Conservation (phyloP, 345 rosid genomes). For the Citropsis articulata region DNA sequence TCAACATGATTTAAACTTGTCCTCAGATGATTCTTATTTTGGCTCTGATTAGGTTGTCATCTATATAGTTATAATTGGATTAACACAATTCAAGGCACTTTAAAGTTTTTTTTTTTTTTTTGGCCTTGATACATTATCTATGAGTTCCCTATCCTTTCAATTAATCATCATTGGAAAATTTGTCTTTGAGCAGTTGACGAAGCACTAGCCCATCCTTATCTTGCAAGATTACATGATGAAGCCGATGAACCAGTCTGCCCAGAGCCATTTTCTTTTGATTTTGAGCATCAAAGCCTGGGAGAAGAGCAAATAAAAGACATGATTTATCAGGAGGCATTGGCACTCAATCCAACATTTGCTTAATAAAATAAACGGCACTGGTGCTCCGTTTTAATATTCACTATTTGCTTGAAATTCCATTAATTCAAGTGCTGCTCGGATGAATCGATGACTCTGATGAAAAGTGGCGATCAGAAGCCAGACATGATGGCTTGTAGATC, state of each 20-base stretch:
- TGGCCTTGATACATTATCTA: neutral
- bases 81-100: neutral
- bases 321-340: constrained; percentile 74
- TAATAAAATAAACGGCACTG: constrained; percentile 18
- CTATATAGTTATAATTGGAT: no score
- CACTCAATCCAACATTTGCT: constrained; percentile 70
- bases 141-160: neutral
- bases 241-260: constrained; percentile 88
- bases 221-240: constrained; percentile 72
- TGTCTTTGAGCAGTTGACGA: constrained; percentile 66
- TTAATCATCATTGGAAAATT: constrained; percentile 2
- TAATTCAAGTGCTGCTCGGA: neutral
- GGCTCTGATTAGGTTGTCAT: neutral
- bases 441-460: neutral
- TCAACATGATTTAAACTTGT: neutral
- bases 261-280: constrained; percentile 77
- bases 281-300: constrained; percentile 72
- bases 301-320: constrained; percentile 95
- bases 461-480: neutral
- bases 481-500: neutral
- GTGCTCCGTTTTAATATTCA: neutral
- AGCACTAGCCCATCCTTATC: constrained; percentile 88
- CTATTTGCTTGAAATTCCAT: neutral
- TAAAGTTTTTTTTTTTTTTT: neutral
- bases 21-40: neutral